phyloP scores from a whole-genome alignment of 331 rosid genomes.

The Erythrophleum ivorense region DNA sequence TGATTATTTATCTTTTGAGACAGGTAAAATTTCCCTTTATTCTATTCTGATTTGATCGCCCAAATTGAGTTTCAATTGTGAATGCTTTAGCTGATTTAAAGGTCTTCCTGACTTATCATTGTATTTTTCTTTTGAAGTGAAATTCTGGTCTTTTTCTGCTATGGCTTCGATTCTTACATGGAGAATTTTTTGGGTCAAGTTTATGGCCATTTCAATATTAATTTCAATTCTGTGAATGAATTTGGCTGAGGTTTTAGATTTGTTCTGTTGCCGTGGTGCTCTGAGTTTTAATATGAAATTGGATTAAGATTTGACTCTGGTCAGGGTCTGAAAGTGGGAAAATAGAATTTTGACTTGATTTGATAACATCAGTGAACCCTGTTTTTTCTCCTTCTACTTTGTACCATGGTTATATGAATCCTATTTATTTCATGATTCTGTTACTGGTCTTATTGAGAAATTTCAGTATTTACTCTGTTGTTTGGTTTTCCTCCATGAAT shows the following conservation, averaged over 20 bases:
- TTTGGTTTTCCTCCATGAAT: too few species aligned
- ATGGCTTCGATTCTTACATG: not conserved
- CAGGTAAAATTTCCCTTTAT: not conserved
- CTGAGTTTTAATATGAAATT: not conserved
- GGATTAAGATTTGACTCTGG: not conserved
- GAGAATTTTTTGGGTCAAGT: not conserved
- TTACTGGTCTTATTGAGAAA: not conserved
- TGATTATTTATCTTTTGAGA: not conserved
- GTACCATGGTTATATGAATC: too few species aligned
- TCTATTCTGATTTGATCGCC: not conserved
- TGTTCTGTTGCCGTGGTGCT: too few species aligned
- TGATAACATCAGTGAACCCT: too few species aligned
- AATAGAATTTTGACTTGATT: too few species aligned
- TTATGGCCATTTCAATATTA: not conserved
- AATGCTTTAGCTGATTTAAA: not conserved
- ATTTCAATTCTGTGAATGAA: not conserved
- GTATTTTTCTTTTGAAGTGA: not conserved
- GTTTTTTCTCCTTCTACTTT: too few species aligned
- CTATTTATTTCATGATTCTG: too few species aligned
- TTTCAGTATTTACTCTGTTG: not conserved
- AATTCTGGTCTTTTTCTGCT: not conserved
- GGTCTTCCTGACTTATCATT: not conserved
- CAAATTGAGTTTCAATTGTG: not conserved
- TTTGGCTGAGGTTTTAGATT: not conserved
- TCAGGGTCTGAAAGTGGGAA: not conserved